Evolutionary conservation across 306 rosid genomes (phyloP).

Genomic region (Gleditsia sinensis): DNA sequence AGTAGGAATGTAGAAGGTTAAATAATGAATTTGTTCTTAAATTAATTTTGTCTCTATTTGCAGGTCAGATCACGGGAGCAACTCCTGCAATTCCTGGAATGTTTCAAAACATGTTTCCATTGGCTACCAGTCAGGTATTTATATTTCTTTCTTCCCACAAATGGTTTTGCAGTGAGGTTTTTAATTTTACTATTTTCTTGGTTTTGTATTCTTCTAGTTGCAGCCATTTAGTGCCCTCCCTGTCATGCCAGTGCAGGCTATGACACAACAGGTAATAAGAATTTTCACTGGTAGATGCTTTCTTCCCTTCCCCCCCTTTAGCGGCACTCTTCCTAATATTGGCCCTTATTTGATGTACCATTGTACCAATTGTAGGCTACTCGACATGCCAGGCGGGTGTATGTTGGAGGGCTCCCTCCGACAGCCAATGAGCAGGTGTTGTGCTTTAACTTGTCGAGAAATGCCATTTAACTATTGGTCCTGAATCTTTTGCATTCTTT

Average conservation of each 20-base stretch:
- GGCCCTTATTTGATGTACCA: constrained; percentile 7
- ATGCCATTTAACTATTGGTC: not conserved
- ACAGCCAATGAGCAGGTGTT: constrained; percentile 96
- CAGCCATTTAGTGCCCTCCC: constrained; percentile 88
- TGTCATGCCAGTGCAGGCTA: constrained; percentile 99
- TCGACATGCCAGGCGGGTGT: constrained; percentile 96
- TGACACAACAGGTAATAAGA: constrained; percentile 90
- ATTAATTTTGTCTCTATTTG: constrained; percentile 35
- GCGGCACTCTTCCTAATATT: constrained; percentile 1
- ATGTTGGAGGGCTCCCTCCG: constrained; percentile 98
- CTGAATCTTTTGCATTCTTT: not conserved
- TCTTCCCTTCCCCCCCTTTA: not conserved
- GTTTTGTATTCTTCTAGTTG: constrained; percentile 34
- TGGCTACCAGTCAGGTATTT: constrained; percentile 83
- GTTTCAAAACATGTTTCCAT: constrained; percentile 88
- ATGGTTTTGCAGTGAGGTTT: not conserved
- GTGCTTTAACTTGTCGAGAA: too few relatives aligned
- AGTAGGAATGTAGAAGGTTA: constrained; percentile 24
- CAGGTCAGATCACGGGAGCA: constrained; percentile 91
- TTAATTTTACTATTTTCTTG: constrained; percentile 21
- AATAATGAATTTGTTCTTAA: constrained; percentile 33
- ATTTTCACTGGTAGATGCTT: not conserved
- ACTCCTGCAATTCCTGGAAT: constrained; percentile 86
- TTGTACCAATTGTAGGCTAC: constrained; percentile 66
- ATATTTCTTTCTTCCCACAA: constrained; percentile 4